Evolutionary conservation across 2,329 filamentous ascomycete species (phyloP).

Genomic region (Fusarium xyrophilum): DNA sequence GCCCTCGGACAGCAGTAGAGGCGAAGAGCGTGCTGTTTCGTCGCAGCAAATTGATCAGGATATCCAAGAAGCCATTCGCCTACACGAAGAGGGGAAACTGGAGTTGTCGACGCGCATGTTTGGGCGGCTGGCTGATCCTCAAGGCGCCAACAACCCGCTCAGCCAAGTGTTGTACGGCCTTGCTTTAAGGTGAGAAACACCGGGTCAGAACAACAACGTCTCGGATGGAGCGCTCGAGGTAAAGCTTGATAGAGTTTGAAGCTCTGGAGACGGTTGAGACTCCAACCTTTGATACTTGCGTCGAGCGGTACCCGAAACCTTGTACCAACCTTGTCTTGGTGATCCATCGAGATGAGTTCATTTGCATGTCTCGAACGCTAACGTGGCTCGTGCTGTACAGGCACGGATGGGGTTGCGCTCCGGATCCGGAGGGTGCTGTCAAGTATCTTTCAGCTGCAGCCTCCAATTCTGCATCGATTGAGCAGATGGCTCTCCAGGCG

Average conservation of each 20-base stretch:
- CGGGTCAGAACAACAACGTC: background rate
- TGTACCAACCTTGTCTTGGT: background rate
- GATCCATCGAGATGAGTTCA: background rate
- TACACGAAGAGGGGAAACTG: constrained; percentile 86
- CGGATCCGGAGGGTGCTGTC: constrained; percentile 76
- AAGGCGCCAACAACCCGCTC: constrained; percentile 87
- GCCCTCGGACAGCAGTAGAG: constrained; percentile 41
- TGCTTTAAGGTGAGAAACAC: constrained; percentile 70
- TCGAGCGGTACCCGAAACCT: background rate
- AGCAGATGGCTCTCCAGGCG: constrained; percentile 82
- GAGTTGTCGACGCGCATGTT: constrained; percentile 85
- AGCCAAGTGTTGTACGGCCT: constrained; percentile 96
- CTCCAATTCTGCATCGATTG: constrained; percentile 85
- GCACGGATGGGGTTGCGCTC: constrained; percentile 89
- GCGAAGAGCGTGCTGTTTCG: constrained; percentile 46
- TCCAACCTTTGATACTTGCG: constrained; percentile 10
- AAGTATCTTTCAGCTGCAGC: constrained; percentile 88
- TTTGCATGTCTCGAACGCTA: constrained; percentile 23
- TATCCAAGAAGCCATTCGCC: constrained; percentile 93
- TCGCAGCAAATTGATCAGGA: constrained; percentile 67
- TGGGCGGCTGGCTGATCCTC: constrained; percentile 79
- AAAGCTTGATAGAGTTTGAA: constrained; percentile 6
- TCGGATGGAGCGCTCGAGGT: constrained; percentile 13
- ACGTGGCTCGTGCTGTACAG: constrained; percentile 52
- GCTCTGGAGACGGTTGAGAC: constrained; percentile 8